Evolutionary conservation across 768 basidiomycete genomes (phyloP), one percentile per base, ranked within the genome.

Genomic region (Mycena epipterygia): DNA sequence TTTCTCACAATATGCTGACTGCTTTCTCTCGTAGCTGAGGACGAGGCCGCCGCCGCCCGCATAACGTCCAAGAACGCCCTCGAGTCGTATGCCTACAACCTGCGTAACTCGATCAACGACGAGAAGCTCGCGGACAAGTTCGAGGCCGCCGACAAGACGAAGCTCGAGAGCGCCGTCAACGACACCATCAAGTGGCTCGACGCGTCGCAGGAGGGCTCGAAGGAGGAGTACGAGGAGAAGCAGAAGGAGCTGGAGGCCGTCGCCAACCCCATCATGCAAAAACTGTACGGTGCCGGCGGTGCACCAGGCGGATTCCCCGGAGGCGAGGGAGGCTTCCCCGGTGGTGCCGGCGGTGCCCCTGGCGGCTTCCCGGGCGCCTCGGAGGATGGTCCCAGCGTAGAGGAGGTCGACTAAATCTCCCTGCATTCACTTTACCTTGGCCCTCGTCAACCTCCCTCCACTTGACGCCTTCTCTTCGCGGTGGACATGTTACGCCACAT

Each of bases 61-160:
- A 95, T 96, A 80, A 77, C 87, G 42, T 76, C 96, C 75, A 97
- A 97, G 92, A 99, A 98, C 84, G 90, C 86, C 51, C 89, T 98
- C 78, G 97, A 99, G 84, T 95, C 95, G 0, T 98, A 97, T 80
- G 81, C 96, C 8, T 98, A 97, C 90, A 97, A 96, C 85, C 91
- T 99, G 65, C 93, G 95, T 74, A 95, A 97, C 86, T 93, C 95
- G 25, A 81, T 97, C 67, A 88, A 80, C 67, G 95, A 96, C 79
- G 94, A 95, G 79, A 92, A 95, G 81, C 89, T 97, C 64, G 88
- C 93, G 48, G 88, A 86, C 87, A 97, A 97, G 84, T 93, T 98
- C 79, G 94, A 97, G 1, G 74, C 93, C 16, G 90, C 86, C 21
- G 95, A 96, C 89, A 95, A 96, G 88, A 74, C 87, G 74, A 94